Percentiles rank a stretch among this genome's conserved stretches.
Conservation (phyloP, 768 basidiomycete species). For the Leucosporidium creatinivorum region DNA sequence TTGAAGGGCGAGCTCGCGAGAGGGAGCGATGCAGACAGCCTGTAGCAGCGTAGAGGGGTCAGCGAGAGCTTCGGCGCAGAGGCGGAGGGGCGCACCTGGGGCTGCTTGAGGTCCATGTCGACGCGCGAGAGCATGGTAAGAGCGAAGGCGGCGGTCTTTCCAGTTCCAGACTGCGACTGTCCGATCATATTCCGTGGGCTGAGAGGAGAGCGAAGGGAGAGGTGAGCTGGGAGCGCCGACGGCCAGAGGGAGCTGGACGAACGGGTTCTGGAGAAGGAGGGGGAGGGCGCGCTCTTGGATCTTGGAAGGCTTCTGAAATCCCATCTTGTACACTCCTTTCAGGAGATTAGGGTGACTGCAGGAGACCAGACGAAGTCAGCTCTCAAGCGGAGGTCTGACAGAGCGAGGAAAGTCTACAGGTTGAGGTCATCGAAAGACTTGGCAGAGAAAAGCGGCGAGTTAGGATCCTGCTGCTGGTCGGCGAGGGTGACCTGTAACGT, state of each 20-base stretch:
- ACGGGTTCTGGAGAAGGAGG: conserved; percentile 83
- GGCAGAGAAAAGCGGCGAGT: conserved; percentile 88
- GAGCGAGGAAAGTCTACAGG: conserved; percentile 56
- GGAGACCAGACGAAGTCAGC: conserved; percentile 4
- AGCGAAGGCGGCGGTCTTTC: conserved; percentile 97
- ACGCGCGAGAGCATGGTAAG: conserved; percentile 93
- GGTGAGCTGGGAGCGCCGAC: not conserved
- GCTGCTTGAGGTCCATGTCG: conserved; percentile 70
- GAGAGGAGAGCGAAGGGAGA: not conserved
- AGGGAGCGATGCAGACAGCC: conserved; percentile 96
- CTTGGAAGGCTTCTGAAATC: conserved; percentile 95
- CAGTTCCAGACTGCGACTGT: conserved; percentile 97
- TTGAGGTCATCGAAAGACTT: conserved; percentile 95
- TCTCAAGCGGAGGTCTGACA: not conserved
- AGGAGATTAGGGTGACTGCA: conserved; percentile 72
- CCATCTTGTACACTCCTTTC: conserved; percentile 89
- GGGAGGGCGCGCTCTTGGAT: conserved; percentile 97
- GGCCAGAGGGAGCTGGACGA: conserved; percentile 37
- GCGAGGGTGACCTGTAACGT: conserved; percentile 77
- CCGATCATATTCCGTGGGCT: conserved; percentile 99
- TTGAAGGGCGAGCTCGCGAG: conserved; percentile 91
- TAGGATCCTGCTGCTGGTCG: conserved; percentile 88
- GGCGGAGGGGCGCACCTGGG: conserved; percentile 54
- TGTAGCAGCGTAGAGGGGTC: conserved; percentile 39
- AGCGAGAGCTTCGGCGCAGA: not conserved